A percentile compares a stretch with the other conserved stretches of the same genome.
phyloP scores from a whole-genome alignment of 1,284 basidiomycete genomes.

The Omphalotus olearius region DNA sequence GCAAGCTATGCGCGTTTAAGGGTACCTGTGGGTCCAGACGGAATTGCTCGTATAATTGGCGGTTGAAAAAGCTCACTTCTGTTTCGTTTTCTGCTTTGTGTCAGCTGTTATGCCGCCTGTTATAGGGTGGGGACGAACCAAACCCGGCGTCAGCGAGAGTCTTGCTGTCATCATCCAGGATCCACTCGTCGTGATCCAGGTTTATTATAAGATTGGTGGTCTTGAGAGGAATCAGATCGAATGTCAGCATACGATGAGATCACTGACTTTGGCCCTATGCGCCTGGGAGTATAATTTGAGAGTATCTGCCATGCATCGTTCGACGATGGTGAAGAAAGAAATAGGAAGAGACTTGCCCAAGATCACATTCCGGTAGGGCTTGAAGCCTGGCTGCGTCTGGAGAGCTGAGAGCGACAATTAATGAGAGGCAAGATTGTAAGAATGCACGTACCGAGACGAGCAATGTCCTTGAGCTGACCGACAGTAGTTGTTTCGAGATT shows the following conservation, averaged over 20 bases:
- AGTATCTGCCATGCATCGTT: slow-evolving; percentile 56
- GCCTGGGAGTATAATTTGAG: slow-evolving; percentile 93
- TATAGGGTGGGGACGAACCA: slow-evolving; percentile 48
- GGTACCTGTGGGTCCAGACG: slow-evolving; percentile 76
- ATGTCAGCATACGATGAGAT: not conserved
- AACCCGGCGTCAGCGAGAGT: slow-evolving; percentile 68
- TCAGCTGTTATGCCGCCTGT: not conserved
- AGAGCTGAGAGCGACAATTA: slow-evolving; percentile 45
- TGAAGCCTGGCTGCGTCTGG: slow-evolving; percentile 75
- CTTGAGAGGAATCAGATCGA: slow-evolving; percentile 33
- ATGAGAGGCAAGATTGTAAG: slow-evolving; percentile 2
- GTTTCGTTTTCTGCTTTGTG: slow-evolving; percentile 80
- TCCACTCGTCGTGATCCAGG: slow-evolving; percentile 91
- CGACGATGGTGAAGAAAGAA: slow-evolving; percentile 1
- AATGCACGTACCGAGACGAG: slow-evolving; percentile 49
- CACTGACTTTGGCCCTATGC: slow-evolving; percentile 83
- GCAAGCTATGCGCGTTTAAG: not conserved
- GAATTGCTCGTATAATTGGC: slow-evolving; percentile 73
- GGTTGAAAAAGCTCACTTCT: slow-evolving; percentile 88
- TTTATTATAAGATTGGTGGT: slow-evolving; percentile 95
- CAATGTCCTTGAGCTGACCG: slow-evolving; percentile 69
- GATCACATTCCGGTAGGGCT: slow-evolving; percentile 71
- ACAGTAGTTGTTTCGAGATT: slow-evolving; percentile 81
- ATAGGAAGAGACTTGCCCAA: slow-evolving; percentile 47
- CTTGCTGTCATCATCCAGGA: slow-evolving; percentile 65